Conservation (phyloP, 495 filamentous ascomycete species). For the Thozetella sp. region DNA sequence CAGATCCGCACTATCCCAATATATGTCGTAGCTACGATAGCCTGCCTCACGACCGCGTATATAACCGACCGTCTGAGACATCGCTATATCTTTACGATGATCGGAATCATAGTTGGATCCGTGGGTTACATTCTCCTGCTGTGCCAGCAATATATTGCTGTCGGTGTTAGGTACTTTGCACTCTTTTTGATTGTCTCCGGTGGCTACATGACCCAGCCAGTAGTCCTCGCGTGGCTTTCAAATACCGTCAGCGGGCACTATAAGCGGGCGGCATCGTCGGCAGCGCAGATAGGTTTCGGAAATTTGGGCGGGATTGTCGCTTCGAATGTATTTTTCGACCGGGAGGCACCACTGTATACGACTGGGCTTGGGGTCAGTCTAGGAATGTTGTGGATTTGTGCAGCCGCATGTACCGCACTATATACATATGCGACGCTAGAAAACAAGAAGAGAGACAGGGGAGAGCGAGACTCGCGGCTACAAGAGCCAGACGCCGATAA, state of each 20-base stretch:
- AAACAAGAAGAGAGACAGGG: not conserved
- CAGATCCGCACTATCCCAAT: conserved; percentile 55
- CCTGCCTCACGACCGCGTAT: conserved; percentile 37
- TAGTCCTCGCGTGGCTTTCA: conserved; percentile 32
- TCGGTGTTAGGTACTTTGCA: conserved; percentile 34
- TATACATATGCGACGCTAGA: not conserved
- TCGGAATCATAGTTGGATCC: conserved; percentile 65
- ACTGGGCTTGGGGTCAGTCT: not conserved
- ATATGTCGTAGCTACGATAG: conserved; percentile 46
- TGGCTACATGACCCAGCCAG: conserved; percentile 35
- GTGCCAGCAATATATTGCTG: conserved; percentile 20
- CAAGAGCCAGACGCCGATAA: conserved; percentile 6
- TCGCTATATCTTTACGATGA: conserved; percentile 32
- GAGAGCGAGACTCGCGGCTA: conserved; percentile 6
- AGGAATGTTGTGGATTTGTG: not conserved
- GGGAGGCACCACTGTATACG: conserved; percentile 33
- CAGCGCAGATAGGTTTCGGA: conserved; percentile 32
- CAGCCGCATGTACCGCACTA: not conserved
- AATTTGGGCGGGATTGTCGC: conserved; percentile 63
- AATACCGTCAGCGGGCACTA: conserved; percentile 53
- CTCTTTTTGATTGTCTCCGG: conserved; percentile 38
- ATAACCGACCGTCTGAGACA: conserved; percentile 37
- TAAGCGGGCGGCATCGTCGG: conserved; percentile 53
- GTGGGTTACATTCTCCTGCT: conserved; percentile 52
- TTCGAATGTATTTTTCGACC: conserved; percentile 41